Evolutionary conservation across 2,329 filamentous ascomycete genomes (phyloP), one percentile per base, ranked within the genome.

Genomic region (Aspergillus clavatus): DNA sequence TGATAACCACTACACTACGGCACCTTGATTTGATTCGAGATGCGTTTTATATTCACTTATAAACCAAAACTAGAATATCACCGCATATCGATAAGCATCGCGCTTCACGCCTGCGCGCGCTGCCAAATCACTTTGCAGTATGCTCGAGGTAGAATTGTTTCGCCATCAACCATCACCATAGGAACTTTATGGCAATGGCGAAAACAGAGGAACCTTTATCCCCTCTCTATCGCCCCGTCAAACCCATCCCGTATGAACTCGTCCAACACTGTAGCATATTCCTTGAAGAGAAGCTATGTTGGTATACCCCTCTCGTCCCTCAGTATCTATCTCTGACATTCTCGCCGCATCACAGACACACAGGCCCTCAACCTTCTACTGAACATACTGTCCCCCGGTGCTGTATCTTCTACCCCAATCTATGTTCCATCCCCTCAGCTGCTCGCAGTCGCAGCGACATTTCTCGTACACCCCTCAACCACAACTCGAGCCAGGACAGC

Each of bases 381-480:
- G 22, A 66, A 67, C 47, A 61, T 65, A 27, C 48, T 69, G 11
- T 56, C 58, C 27, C 62, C 57, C 6, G 61, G 61, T 2, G 63
- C 58, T 28, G 50, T 59, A 59, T 62, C 58, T 66, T 59, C 60
- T 8, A 69, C 68, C 24, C 72, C 80, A 1, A 78, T 79, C 8
- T 79, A 78, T 46, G 69, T 89, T 14, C 87, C 91, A 1, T 80
- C 86, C 2, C 76, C 85, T 0, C 79, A 81, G 45, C 83, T 91
- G 53, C 73, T 97, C 19, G 83, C 87, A 6, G 73, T 96, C 7
- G 77, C 89, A n/a, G 81, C 78, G 35, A 93, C 88, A 1, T 73
- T 96, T n/a, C 68, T 84, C n/a, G 79, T 93, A 11, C 89, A 95
- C 59, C 91, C 91, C 0, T 71, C 74, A 19, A 80, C 86, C 52